These are phyloP conservation scores for Tagetes erecta DNA, from an alignment of 129 eudicot genomes.

Conservation along the genomic window DNA sequence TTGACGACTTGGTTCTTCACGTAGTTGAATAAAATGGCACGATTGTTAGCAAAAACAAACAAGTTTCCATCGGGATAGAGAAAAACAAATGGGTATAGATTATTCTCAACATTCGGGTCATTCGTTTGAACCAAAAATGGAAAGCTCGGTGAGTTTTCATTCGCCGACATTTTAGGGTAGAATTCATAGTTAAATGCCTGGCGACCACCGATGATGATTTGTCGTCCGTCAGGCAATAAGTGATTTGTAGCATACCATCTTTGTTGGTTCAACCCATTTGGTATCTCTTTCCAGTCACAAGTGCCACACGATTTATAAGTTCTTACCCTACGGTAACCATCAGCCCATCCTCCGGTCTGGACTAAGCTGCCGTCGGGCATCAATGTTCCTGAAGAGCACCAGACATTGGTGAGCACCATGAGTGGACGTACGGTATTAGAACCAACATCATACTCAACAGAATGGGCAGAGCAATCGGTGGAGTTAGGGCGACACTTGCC, in stretches of 20 bases:
- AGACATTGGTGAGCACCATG: slow-evolving; percentile 8
- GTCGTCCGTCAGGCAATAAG: not conserved
- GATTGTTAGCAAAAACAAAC: slow-evolving; percentile 16
- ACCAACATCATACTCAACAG: not conserved
- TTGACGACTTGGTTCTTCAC: slow-evolving; percentile 12
- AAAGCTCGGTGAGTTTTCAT: not conserved
- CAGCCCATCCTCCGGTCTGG: slow-evolving; percentile 1
- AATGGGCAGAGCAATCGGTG: slow-evolving; percentile 3
- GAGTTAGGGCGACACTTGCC: slow-evolving; percentile 10
- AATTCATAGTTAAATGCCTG: slow-evolving; percentile 5
- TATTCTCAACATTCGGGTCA: slow-evolving; percentile 4
- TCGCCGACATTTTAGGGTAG: slow-evolving; percentile 6
- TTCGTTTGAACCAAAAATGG: slow-evolving; percentile 22
- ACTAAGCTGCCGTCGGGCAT: slow-evolving; percentile 7
- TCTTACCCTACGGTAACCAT: not conserved
- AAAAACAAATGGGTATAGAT: slow-evolving; percentile 20
- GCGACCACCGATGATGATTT: slow-evolving; percentile 5
- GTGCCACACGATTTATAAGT: not conserved
- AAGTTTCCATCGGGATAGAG: slow-evolving; percentile 17
- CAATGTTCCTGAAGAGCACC: slow-evolving; percentile 12
- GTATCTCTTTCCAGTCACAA: not conserved
- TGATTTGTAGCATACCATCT: slow-evolving; percentile 2
- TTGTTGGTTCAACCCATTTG: slow-evolving; percentile 3
- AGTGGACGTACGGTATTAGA: not conserved
- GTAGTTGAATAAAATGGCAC: slow-evolving; percentile 11